Evolutionary conservation across 2,329 filamentous ascomycete species (phyloP).

Genomic region (Diplodia mutila): DNA sequence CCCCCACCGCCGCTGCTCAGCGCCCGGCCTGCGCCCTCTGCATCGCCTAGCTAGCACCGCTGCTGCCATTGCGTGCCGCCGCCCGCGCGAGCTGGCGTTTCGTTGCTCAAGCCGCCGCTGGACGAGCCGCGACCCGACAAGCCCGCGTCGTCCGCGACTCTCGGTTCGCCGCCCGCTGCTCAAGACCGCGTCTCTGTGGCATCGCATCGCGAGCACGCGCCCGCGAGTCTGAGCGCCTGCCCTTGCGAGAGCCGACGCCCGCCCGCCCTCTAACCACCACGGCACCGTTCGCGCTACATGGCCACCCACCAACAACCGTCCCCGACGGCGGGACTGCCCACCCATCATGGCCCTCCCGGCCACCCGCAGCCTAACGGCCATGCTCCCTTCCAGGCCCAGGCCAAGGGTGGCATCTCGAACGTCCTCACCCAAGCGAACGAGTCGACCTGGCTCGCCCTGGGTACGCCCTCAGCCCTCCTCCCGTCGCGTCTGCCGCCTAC

Average conservation of each 20-base stretch:
- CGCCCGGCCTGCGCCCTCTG: background rate
- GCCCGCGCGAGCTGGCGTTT: constrained; percentile 1
- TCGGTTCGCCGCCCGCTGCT: background rate
- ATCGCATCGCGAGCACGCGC: constrained; percentile 21
- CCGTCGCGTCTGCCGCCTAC: constrained; percentile 29
- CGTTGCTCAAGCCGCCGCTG: constrained; percentile 6
- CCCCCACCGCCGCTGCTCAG: background rate
- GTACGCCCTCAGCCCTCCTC: constrained; percentile 57
- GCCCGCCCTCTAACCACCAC: constrained; percentile 12
- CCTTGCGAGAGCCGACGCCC: constrained; percentile 8
- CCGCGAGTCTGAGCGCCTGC: constrained; percentile 17
- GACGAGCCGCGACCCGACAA: background rate
- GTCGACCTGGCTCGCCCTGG: constrained; percentile 87
- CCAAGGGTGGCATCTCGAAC: constrained; percentile 64
- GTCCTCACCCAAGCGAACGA: constrained; percentile 82
- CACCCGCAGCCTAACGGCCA: constrained; percentile 61
- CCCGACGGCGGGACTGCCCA: constrained; percentile 73
- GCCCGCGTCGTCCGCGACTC: constrained; percentile 3
- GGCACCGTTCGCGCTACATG: constrained; percentile 51
- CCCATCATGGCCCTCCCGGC: constrained; percentile 68
- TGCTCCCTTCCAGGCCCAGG: constrained; percentile 57
- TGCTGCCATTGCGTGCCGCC: constrained; percentile 8
- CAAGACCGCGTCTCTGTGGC: background rate
- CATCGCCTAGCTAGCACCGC: background rate
- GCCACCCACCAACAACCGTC: constrained; percentile 76